Conservation (phyloP, 2,329 filamentous ascomycete species). For the Cladobotryum mycophilum region DNA sequence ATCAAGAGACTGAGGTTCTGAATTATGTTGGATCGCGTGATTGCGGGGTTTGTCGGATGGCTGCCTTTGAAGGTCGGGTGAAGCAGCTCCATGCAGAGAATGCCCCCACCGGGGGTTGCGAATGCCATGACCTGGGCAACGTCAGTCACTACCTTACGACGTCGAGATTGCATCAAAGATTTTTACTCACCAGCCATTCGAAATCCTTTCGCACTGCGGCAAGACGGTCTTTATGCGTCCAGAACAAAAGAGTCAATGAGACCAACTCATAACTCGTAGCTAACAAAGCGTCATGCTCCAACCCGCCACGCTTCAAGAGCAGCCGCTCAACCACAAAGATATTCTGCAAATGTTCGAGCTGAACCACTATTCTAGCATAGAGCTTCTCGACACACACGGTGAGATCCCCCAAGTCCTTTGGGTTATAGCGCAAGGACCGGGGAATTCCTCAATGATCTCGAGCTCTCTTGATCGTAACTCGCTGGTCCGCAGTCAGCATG, state of each 20-base stretch:
- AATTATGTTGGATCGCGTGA: slow-evolving; percentile 43
- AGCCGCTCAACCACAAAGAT: slow-evolving; percentile 54
- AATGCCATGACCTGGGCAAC: slow-evolving; percentile 39
- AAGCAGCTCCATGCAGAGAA: slow-evolving; percentile 45
- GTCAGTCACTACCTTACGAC: not conserved
- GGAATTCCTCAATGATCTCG: slow-evolving; percentile 13
- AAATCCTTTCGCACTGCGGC: slow-evolving; percentile 35
- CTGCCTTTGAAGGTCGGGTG: slow-evolving; percentile 33
- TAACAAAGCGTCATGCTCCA: slow-evolving; percentile 34
- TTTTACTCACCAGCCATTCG: slow-evolving; percentile 42
- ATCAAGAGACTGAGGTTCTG: slow-evolving; percentile 46
- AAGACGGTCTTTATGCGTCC: slow-evolving; percentile 44
- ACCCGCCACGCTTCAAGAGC: slow-evolving; percentile 38
- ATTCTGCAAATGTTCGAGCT: slow-evolving; percentile 48
- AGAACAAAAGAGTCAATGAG: slow-evolving; percentile 38
- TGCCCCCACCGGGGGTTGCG: slow-evolving; percentile 42
- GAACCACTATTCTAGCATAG: slow-evolving; percentile 40
- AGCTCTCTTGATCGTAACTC: slow-evolving; percentile 5
- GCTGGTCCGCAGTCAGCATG: not conserved
- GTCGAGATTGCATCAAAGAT: not conserved
- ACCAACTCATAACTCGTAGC: slow-evolving; percentile 43
- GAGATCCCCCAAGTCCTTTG: slow-evolving; percentile 31
- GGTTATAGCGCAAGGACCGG: slow-evolving; percentile 31
- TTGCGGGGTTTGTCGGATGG: slow-evolving; percentile 25
- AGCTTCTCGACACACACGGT: slow-evolving; percentile 25